phyloP scores from a whole-genome alignment of 2,329 filamentous ascomycete species.

The Claviceps sp. region DNA sequence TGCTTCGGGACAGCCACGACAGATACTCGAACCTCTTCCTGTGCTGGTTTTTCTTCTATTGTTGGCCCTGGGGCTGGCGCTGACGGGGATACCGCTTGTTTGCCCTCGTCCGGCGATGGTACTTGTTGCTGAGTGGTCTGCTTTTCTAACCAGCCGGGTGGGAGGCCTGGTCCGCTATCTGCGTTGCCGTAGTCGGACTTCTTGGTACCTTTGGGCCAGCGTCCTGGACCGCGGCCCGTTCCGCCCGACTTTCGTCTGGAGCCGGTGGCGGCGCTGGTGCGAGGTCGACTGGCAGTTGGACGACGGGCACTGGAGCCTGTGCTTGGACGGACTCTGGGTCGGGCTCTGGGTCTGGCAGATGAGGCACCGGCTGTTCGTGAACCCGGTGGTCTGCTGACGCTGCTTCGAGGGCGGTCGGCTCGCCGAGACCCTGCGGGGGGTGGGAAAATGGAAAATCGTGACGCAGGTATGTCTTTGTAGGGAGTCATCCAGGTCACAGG shows the following conservation, averaged over 20 bases:
- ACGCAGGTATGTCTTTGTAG: slow-evolving; percentile 49
- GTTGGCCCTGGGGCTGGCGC: slow-evolving; percentile 1
- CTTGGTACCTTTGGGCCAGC: slow-evolving; percentile 56
- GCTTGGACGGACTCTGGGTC: slow-evolving; percentile 27
- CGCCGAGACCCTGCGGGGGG: slow-evolving; percentile 40
- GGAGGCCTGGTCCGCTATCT: slow-evolving; percentile 49
- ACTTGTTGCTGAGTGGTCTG: slow-evolving; percentile 9
- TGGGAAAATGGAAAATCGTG: slow-evolving; percentile 68
- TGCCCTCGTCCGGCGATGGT: slow-evolving; percentile 8
- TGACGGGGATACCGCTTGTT: slow-evolving; percentile 1
- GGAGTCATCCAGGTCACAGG: slow-evolving; percentile 29
- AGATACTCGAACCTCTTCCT: slow-evolving; percentile 22
- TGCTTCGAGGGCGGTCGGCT: slow-evolving; percentile 30
- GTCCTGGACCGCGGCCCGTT: slow-evolving; percentile 49
- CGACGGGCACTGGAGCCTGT: slow-evolving; percentile 15
- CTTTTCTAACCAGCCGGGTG: slow-evolving; percentile 38
- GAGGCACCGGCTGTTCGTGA: slow-evolving; percentile 23
- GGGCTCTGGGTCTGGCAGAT: slow-evolving; percentile 26
- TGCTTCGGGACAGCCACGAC: slow-evolving; percentile 12
- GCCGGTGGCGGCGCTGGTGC: slow-evolving; percentile 20
- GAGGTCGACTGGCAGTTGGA: slow-evolving; percentile 25
- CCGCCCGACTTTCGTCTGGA: slow-evolving; percentile 42
- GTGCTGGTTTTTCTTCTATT: slow-evolving; percentile 14
- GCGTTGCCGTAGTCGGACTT: slow-evolving; percentile 56
- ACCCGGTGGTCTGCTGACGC: slow-evolving; percentile 23